Conservation (phyloP, 2,329 filamentous ascomycete species). For the Fusarium staphyleae region DNA sequence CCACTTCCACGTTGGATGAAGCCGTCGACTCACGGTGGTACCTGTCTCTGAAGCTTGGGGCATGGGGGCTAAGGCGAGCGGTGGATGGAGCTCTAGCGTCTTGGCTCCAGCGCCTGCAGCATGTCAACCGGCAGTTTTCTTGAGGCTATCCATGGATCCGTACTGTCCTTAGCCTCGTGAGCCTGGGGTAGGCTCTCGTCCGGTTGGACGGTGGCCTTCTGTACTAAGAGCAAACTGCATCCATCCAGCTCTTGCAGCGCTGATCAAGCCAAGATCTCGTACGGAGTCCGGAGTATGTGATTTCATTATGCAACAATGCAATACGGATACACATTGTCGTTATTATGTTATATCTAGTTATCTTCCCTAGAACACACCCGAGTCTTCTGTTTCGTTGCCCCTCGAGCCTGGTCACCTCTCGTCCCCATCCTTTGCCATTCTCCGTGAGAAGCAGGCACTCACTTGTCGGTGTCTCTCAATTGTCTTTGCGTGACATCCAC, state of each 20-base stretch:
- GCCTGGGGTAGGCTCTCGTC: no score
- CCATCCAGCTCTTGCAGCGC: no score
- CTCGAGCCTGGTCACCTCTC: constrained; percentile 8
- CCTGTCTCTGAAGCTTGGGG: constrained; percentile 6
- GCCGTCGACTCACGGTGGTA: no score
- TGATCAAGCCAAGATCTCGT: no score
- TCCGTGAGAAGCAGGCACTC: constrained; percentile 4
- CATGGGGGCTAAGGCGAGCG: constrained; percentile 15
- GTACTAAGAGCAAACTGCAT: neutral
- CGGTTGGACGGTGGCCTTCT: neutral
- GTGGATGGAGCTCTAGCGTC: constrained; percentile 16
- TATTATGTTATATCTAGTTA: no score
- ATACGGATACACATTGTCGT: no score
- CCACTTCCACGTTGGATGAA: constrained; percentile 11
- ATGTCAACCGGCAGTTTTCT: constrained; percentile 14
- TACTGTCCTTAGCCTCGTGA: no score
- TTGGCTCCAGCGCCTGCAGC: constrained; percentile 16
- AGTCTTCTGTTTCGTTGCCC: constrained; percentile 8
- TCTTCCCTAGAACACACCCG: no score
- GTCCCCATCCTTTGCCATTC: constrained; percentile 1
- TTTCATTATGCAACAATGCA: no score
- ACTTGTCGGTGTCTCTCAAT: constrained; percentile 10
- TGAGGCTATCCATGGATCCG: constrained; percentile 23
- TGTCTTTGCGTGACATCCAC: constrained; percentile 19
- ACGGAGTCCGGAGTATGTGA: no score